Conservation (phyloP, 2,329 filamentous ascomycete species). For the Pezicula rhizophila region DNA sequence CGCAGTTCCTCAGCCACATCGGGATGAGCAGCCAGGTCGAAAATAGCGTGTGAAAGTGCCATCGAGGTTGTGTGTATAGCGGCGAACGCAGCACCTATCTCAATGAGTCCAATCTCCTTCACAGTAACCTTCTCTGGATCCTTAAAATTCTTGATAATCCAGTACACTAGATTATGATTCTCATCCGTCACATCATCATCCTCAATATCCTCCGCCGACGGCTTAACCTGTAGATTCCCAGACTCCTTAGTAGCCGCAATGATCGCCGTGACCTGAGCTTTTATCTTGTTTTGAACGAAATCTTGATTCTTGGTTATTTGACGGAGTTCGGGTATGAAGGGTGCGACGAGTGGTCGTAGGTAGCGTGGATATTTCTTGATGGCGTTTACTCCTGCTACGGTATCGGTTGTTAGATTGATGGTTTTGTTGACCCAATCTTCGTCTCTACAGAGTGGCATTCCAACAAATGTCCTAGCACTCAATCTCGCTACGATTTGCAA, state of each 20-base stretch:
- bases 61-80: constrained; percentile 20
- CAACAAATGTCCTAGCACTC: constrained; percentile 36
- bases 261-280: background rate
- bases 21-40: constrained; percentile 18
- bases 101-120: background rate
- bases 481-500: constrained; percentile 30
- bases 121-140: background rate
- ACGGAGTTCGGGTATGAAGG: constrained; percentile 1
- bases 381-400: constrained; percentile 11
- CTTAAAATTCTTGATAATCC: constrained; percentile 3
- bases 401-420: constrained; percentile 13
- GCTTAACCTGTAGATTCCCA: background rate
- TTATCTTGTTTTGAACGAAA: constrained; percentile 10
- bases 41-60: constrained; percentile 18
- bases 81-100: constrained; percentile 7
- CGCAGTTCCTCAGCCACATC: constrained; percentile 13
- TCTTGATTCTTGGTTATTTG: background rate
- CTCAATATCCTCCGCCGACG: background rate
- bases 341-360: constrained; percentile 8
- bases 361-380: constrained; percentile 8
- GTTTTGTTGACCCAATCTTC: constrained; percentile 16
- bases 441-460: constrained; percentile 28
- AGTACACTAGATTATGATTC: constrained; percentile 3
- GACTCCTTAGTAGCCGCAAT: background rate
- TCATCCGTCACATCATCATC: background rate